Base-by-base conservation (phyloP, 73 alveolate genomes). In the Breviolum minutum region DNA sequence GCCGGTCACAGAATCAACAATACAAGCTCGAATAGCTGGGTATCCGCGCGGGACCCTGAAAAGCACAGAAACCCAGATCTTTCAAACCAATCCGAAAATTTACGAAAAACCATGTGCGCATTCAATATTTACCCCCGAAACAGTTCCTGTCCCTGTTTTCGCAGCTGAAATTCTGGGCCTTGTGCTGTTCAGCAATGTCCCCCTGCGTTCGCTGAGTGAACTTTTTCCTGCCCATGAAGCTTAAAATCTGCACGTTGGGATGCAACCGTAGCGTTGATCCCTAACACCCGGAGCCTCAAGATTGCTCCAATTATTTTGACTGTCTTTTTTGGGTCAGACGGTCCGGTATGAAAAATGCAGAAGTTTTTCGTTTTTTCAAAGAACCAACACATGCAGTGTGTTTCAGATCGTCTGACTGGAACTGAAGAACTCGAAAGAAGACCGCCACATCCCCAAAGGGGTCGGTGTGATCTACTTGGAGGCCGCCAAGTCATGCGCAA, bases 191-290 rank as follows among this genome's bases (percentile, higher is more conserved):
- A 40, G 54, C 54, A 40, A 40, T 40, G 54, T 11, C 13, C 32
- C 63, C 86, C 19, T 1, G 4, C 63, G 92, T 83, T 83, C 92
- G 92, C 87, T 70, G 64, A 69, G 87, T 32, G 96, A 76, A 90
- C 83, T 40, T 90, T 90, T 77, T 77, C 87, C 76, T 90, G 96
- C 96, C 96, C 87, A 66, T 32, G 76, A 73, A 63, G 76, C 82
- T 64, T 85, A 27, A n/a, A 2, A 76, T 61, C 11, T 80, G 88
- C 88, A 76, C 85, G 69, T 80, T 11, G 87, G 96, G 96, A 70
- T 20, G 54, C 96, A 90, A 40, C 96, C 96, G 96, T 70, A 88
- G 95, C 12, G 96, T 90, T 90, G 96, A 71, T 40, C 87, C 96
- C 87, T 29, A 40, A 20, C 40, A 87, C 26, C n/a, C 24, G 63